Evolutionary conservation across 2,329 filamentous ascomycete genomes (phyloP), one percentile per base, ranked within the genome.

Genomic region (Fusarium scirpi): DNA sequence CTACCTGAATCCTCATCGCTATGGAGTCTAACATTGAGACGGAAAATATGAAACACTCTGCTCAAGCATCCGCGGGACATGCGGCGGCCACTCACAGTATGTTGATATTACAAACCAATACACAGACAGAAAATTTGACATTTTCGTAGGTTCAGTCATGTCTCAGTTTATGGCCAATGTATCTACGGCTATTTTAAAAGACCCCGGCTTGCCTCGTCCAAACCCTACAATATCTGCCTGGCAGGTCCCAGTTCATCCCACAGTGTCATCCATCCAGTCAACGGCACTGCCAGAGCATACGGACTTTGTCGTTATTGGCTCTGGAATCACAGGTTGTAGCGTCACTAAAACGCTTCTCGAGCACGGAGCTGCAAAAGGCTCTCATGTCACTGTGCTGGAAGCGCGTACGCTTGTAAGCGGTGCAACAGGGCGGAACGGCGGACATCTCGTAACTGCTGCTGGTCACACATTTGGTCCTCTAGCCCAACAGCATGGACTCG

Each of bases 391-490:
- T 1, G 72, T 78, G 1, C 58, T 79, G 1, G 77, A 79, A 43
- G 77, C 77, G 1, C 66, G 77, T 15, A 73, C 66, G 8, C 71
- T 77, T 8, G 65, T 69, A 12, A 78, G 76, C 44, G 76, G 77
- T 8, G 77, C 77, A 5, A 78, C 77, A 5, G 77, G 77, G 4
- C 72, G 77, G 3, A 78, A 79, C 38, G 77, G 77, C 0, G 77
- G 77, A 0, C 74, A 76, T 13, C 64, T 76, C 10, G 73, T 72
- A 12, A 72, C 58, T 9, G 58, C 55, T 29, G 29, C 58, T 18
- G 69, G 25, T 49, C 78, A 30, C 78, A 82, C 61, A 67, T 15
- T 64, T 10, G 67, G 7, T 58, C 84, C 7, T 74, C 76, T 34
- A 2, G 51, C 52, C 10, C 12, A 63, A 22, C 40, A 58, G 6